Percentiles rank a stretch among this genome's conserved stretches.
These are phyloP conservation scores for Fusarium fujikuroi DNA, from an alignment of 2,329 filamentous ascomycete genomes.

Conservation along the genomic window DNA sequence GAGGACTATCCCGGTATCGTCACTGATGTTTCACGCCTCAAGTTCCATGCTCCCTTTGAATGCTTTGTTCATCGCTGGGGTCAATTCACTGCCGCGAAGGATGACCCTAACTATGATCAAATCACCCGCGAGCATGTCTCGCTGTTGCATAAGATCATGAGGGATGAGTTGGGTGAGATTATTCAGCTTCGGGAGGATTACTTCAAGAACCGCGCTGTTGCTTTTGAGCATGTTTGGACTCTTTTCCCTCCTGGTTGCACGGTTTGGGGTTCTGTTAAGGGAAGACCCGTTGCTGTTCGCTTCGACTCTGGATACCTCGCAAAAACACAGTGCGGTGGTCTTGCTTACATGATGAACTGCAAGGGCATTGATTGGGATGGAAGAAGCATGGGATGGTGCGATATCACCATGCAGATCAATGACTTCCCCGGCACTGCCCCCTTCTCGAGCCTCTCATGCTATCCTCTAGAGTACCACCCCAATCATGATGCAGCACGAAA, in stretches of 20 bases:
- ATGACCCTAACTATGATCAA: conserved; percentile 54
- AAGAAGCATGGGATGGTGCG: conserved; percentile 56
- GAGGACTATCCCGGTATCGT: conserved; percentile 69
- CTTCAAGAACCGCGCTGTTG: conserved; percentile 63
- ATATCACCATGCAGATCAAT: conserved; percentile 50
- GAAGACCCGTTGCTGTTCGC: conserved; percentile 53
- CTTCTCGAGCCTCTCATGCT: conserved; percentile 57
- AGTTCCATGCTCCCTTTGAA: conserved; percentile 69
- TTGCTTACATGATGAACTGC: conserved; percentile 53
- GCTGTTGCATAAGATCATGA: conserved; percentile 59
- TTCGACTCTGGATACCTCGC: conserved; percentile 53
- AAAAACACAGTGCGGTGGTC: conserved; percentile 51
- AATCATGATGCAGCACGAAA: conserved; percentile 49
- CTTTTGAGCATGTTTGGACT: conserved; percentile 64
- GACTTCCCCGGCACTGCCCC: conserved; percentile 57
- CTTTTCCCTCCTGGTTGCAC: conserved; percentile 61
- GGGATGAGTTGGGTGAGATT: conserved; percentile 61
- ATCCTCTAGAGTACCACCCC: conserved; percentile 58
- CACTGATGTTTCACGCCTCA: conserved; percentile 67
- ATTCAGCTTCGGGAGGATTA: conserved; percentile 63
- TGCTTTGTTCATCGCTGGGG: conserved; percentile 75
- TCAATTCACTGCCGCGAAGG: conserved; percentile 54
- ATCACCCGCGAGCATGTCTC: conserved; percentile 58
- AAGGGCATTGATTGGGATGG: conserved; percentile 62
- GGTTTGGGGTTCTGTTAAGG: conserved; percentile 54